Base-by-base conservation (phyloP, 2,329 filamentous ascomycete species). In the Neopestalotiopsis sp. region DNA sequence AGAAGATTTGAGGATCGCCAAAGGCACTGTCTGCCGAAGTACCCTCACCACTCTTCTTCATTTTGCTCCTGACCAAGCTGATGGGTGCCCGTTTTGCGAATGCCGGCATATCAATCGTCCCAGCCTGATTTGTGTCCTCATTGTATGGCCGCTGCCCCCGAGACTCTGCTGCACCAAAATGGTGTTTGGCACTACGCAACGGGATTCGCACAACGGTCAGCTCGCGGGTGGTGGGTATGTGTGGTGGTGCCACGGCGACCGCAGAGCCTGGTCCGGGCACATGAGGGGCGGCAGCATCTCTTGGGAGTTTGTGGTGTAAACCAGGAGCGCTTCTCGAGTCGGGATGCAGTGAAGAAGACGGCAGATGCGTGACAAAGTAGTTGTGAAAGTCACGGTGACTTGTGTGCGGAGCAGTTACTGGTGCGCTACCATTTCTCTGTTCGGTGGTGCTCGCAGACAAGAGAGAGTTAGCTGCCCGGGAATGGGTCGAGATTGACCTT, bases 311-410 rank as follows among this genome's bases (percentile, higher is more conserved):
- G 80, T 97, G 94, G 74, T 94, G 92, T 38, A 90, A 90, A 3
- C 90, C 91, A 34, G 83, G 78, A 20, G 86, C 82, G 28, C 85
- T 83, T 67, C 90, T 86, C 45, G 93, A 92, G 80, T 98, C 95
- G 7, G 96, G 95, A 75, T 98, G 93, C 59, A 97, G 87, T 3
- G 95, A 98, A 14, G 94, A 97, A 20, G 94, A 97, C 4, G 96
- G 95, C 1, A 99, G 88, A 79, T 98, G 94, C 9, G 96, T 97
- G 69, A 98, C 94, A 80, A 99, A 99, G 84, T 99, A 98, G 75
- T 97, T 94, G 83, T 98, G 94, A 80, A 98, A 98, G 71, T 81
- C 80, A 62, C 88, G 87, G 66, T 81, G 83, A 34, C 69, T 67
- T 30, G 45, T 64, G 56, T 71, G 73, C 12, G 69, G 67, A 14